Evolutionary conservation across 768 basidiomycete genomes (phyloP).

Genomic region (Tricholoma hemisulphureum): DNA sequence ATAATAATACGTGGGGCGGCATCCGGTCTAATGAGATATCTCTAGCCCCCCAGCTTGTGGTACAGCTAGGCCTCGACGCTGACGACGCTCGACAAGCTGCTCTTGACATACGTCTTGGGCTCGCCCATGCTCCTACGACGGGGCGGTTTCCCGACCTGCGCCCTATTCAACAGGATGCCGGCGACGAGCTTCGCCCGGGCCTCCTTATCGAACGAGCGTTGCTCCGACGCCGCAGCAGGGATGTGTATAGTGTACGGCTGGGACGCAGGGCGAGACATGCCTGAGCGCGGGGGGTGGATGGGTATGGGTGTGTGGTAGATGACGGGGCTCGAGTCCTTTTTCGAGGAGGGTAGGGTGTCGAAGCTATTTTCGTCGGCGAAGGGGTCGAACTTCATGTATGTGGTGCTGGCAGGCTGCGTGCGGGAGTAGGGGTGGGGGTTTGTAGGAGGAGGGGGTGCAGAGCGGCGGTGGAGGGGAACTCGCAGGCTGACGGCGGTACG

Average conservation of each 20-base stretch:
- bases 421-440: slow-evolving; percentile 3
- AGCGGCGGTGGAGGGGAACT: slow-evolving; percentile 3
- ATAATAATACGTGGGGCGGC: not conserved
- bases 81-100: slow-evolving; percentile 51
- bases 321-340: not conserved
- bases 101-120: slow-evolving; percentile 48
- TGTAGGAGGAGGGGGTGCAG: slow-evolving; percentile 6
- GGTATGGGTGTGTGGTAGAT: slow-evolving; percentile 14
- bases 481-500: slow-evolving; percentile 4
- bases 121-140: slow-evolving; percentile 30
- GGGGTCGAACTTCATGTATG: slow-evolving; percentile 21
- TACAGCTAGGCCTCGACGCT: slow-evolving; percentile 38
- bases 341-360: not conserved
- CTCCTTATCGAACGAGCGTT: slow-evolving; percentile 13
- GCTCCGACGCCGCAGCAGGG: not conserved
- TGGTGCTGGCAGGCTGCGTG: slow-evolving; percentile 9
- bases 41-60: not conserved
- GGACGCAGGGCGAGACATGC: not conserved
- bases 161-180: slow-evolving; percentile 54
- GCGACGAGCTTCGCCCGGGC: slow-evolving; percentile 53
- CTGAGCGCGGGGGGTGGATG: not conserved
- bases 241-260: slow-evolving; percentile 3
- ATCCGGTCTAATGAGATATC: not conserved
- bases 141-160: slow-evolving; percentile 51
- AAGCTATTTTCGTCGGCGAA: slow-evolving; percentile 18